Evolutionary conservation across 192 early-diverging fungal species (phyloP).

Genomic region (Coemansia furcata): DNA sequence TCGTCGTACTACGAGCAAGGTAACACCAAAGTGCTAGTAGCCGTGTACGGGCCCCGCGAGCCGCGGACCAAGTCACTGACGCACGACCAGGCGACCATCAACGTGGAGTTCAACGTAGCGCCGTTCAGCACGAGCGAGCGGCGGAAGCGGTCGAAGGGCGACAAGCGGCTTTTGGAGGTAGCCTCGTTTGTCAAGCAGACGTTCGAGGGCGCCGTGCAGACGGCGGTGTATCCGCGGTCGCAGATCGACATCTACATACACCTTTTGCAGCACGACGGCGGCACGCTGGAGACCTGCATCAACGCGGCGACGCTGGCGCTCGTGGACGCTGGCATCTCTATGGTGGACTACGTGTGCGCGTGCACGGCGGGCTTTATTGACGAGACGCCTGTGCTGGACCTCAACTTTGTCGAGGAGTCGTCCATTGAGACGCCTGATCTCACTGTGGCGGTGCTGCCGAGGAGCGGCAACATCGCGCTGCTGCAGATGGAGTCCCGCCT

Average conservation of each 20-base stretch:
- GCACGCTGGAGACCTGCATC: slow-evolving; percentile 71
- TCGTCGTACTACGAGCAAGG: slow-evolving; percentile 94
- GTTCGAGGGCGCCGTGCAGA: slow-evolving; percentile 85
- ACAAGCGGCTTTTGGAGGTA: slow-evolving; percentile 89
- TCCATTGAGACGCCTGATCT: slow-evolving; percentile 79
- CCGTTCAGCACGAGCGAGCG: slow-evolving; percentile 90
- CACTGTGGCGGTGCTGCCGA: slow-evolving; percentile 81
- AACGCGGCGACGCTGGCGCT: slow-evolving; percentile 83
- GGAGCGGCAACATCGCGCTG: slow-evolving; percentile 78
- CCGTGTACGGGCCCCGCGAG: slow-evolving; percentile 93
- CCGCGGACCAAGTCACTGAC: slow-evolving; percentile 56
- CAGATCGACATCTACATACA: slow-evolving; percentile 94
- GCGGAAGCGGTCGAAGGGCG: slow-evolving; percentile 75
- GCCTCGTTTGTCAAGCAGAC: slow-evolving; percentile 82
- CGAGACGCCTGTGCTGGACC: slow-evolving; percentile 67
- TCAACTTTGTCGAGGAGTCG: slow-evolving; percentile 87
- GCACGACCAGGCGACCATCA: slow-evolving; percentile 72
- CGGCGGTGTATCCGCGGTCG: slow-evolving; percentile 73
- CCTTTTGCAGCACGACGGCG: slow-evolving; percentile 92
- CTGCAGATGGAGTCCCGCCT: slow-evolving; percentile 87
- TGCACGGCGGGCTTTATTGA: slow-evolving; percentile 84
- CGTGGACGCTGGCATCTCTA: slow-evolving; percentile 78
- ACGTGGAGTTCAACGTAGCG: slow-evolving; percentile 89
- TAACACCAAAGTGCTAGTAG: slow-evolving; percentile 89
- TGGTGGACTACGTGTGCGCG: slow-evolving; percentile 83